Evolutionary conservation across 208 protist genomes (phyloP).

Genomic region (Strigomonas oncopelti): DNA sequence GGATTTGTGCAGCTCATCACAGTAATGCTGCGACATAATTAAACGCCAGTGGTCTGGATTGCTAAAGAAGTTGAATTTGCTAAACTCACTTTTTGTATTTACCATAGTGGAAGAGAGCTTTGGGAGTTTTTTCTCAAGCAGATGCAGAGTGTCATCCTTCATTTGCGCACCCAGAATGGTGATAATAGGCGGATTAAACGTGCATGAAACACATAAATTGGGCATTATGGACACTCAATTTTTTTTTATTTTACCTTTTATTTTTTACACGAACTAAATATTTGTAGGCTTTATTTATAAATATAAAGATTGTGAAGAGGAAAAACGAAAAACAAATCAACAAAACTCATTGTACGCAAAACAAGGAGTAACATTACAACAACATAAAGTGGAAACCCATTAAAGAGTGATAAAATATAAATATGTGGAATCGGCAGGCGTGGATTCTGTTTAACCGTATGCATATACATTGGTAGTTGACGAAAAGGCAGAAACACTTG

Average conservation of each 20-base stretch:
- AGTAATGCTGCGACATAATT: conserved; percentile 88
- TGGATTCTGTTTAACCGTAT: no score
- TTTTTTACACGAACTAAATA: no score
- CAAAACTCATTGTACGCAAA: no score
- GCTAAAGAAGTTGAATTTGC: conserved; percentile 70
- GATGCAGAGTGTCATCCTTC: conserved; percentile 83
- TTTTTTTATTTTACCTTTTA: no score
- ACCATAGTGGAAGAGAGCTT: conserved; percentile 63
- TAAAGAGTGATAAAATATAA: neutral
- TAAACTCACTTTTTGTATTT: conserved; percentile 63
- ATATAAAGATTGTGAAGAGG: conserved; percentile 12
- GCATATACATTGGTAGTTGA: no score
- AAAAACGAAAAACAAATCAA: conserved; percentile 12
- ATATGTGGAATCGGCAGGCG: no score
- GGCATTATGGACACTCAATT: conserved; percentile 47
- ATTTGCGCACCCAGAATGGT: conserved; percentile 81
- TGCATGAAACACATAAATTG: conserved; percentile 87
- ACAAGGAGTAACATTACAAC: neutral
- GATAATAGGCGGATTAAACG: conserved; percentile 88
- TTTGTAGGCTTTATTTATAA: conserved; percentile 16
- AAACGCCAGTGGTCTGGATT: conserved; percentile 88
- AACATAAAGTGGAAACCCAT: neutral
- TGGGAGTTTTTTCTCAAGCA: conserved; percentile 75
- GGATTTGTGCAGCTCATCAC: conserved; percentile 86
- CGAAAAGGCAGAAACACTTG: no score